These are phyloP conservation scores for Leccinum disarticulatum DNA, from an alignment of 768 basidiomycete species.

Conservation along the genomic window DNA sequence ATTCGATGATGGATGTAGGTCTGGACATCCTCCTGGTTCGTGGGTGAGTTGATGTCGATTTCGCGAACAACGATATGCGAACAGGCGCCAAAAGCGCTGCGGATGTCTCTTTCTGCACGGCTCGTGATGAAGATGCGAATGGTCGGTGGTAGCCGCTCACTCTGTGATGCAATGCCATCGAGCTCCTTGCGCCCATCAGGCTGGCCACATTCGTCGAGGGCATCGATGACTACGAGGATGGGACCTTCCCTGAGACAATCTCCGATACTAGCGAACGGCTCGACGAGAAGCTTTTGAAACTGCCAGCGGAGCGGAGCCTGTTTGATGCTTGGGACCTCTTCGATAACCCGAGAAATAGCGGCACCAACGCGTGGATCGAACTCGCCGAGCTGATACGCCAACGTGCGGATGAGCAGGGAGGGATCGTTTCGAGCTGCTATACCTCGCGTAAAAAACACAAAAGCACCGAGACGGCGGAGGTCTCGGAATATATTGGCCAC, in stretches of 20 bases:
- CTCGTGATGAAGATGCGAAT: constrained; percentile 35
- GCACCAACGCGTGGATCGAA: constrained; percentile 32
- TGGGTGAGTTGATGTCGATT: constrained; percentile 28
- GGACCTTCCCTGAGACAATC: constrained; percentile 26
- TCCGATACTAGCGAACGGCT: constrained; percentile 24
- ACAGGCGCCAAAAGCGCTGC: constrained; percentile 9
- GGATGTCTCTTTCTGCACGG: constrained; percentile 33
- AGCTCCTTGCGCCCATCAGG: constrained; percentile 27
- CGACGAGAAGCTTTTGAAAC: constrained; percentile 35
- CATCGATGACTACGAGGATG: constrained; percentile 36
- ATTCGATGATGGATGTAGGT: constrained; percentile 28
- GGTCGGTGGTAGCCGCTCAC: constrained; percentile 17
- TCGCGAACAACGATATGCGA: constrained; percentile 18
- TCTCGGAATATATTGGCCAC: constrained; percentile 35
- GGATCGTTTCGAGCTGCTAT: constrained; percentile 32
- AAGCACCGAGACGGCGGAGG: constrained; percentile 36
- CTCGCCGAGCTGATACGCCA: constrained; percentile 35
- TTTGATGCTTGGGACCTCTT: constrained; percentile 29
- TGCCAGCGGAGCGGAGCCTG: constrained; percentile 31
- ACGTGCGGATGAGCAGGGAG: constrained; percentile 31
- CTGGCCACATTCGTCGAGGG: constrained; percentile 35
- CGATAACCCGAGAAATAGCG: constrained; percentile 26
- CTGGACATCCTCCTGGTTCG: constrained; percentile 27
- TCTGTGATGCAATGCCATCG: constrained; percentile 27
- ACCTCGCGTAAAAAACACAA: constrained; percentile 35